phyloP scores from a whole-genome alignment of 805 yeast species.

The Starmera dryadoides region DNA sequence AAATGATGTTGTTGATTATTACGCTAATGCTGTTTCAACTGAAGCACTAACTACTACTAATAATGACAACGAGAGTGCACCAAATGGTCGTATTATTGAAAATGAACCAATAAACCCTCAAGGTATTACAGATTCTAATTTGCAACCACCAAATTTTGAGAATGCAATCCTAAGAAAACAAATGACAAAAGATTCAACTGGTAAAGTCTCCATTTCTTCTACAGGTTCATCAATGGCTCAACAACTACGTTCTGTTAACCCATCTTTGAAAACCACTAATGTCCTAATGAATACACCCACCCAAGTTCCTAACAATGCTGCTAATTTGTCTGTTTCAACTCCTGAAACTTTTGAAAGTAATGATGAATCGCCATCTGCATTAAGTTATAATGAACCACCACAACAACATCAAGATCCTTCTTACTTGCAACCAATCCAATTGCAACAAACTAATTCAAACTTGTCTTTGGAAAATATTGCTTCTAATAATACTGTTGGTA shows the following conservation, averaged over 20 bases:
- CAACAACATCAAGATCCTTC: no score
- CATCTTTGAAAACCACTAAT: slow-evolving; percentile 12
- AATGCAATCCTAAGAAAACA: background rate
- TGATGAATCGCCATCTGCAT: no score
- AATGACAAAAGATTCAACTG: background rate
- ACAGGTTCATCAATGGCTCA: slow-evolving; percentile 33
- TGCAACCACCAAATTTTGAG: background rate
- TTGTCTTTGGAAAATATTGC: background rate
- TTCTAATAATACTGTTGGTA: slow-evolving; percentile 3
- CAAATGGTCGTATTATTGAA: slow-evolving; percentile 10
- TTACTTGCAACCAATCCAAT: no score
- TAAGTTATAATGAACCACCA: no score
- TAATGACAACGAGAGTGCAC: no score
- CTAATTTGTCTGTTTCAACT: no score
- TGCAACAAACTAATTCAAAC: no score
- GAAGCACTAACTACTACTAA: slow-evolving; percentile 20
- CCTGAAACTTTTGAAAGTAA: no score
- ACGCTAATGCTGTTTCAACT: slow-evolving; percentile 1
- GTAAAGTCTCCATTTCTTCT: background rate
- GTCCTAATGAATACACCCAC: no score
- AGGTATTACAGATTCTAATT: slow-evolving; percentile 14
- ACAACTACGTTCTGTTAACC: slow-evolving; percentile 35
- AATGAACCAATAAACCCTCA: slow-evolving; percentile 8
- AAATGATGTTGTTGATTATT: slow-evolving; percentile 6
- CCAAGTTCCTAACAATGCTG: no score